Percentiles rank a stretch among this genome's conserved stretches.
Conservation (phyloP, 2,329 filamentous ascomycete genomes). For the Lachnellula cervina region DNA sequence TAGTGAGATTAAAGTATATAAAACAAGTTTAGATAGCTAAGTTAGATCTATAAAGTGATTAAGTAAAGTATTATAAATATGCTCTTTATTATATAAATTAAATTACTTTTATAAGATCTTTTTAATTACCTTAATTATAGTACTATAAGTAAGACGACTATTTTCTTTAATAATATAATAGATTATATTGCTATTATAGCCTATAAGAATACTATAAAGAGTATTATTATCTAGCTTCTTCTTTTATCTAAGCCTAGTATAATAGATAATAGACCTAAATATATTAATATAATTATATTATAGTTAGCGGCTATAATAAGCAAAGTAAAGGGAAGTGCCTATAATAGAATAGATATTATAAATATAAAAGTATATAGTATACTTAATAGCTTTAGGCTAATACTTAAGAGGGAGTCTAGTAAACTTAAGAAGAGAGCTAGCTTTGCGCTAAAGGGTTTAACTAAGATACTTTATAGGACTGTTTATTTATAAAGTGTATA, state of each 20-base stretch:
- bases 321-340: not conserved
- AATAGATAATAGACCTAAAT: not conserved
- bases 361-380: not conserved
- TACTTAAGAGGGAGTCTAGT: not conserved
- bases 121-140: not conserved
- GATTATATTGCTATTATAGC: too few relatives aligned
- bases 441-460: not conserved
- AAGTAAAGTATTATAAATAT: too few relatives aligned
- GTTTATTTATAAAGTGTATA: not conserved
- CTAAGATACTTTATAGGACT: not conserved
- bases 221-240: not conserved
- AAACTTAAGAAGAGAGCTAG: not conserved
- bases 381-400: not conserved
- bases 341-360: not conserved
- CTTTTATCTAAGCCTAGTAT: too few relatives aligned
- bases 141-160: not conserved
- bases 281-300: not conserved
- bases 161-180: not conserved
- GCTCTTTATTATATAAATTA: too few relatives aligned
- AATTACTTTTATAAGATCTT: not conserved
- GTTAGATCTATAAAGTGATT: too few relatives aligned
- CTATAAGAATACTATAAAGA: not conserved
- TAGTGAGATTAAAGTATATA: too few relatives aligned
- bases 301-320: not conserved
- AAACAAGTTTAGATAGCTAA: too few relatives aligned